A percentile compares a stretch with the other conserved stretches of the same genome.
phyloP scores from a whole-genome alignment of 768 basidiomycete genomes.

The Trametes meyenii region DNA sequence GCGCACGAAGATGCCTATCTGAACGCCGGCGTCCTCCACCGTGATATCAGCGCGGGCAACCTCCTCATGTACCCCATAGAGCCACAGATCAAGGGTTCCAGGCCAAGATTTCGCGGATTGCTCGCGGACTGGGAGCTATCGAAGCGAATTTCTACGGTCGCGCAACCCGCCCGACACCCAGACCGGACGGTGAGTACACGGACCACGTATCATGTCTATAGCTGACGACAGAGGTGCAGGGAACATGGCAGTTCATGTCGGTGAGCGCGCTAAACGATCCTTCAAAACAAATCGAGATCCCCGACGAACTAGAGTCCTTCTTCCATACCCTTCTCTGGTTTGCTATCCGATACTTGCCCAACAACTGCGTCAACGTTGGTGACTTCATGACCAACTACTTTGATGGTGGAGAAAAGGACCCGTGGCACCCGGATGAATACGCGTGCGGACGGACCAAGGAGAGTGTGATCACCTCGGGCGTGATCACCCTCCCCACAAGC shows the following conservation, averaged over 20 bases:
- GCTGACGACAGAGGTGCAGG: conserved; percentile 2
- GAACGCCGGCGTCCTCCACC: not conserved
- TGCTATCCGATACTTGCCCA: conserved; percentile 5
- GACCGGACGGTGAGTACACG: conserved; percentile 2
- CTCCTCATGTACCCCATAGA: conserved; percentile 1
- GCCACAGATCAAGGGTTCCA: not conserved
- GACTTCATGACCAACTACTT: conserved; percentile 4
- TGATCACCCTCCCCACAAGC: too few relatives aligned
- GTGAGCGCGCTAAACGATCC: conserved; percentile 7
- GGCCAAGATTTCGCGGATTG: not conserved
- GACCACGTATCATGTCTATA: too few relatives aligned
- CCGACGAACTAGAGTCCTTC: conserved; percentile 28
- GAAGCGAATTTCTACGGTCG: not conserved
- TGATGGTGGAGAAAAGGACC: not conserved
- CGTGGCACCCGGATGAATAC: not conserved
- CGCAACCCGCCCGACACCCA: not conserved
- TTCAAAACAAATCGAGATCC: not conserved
- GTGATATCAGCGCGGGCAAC: conserved; percentile 20
- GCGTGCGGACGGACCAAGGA: too few relatives aligned
- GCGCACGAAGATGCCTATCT: conserved; percentile 13
- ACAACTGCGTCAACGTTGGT: not conserved
- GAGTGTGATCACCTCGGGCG: too few relatives aligned
- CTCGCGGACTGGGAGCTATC: conserved; percentile 15
- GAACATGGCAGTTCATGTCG: conserved; percentile 29
- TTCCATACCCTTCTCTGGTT: conserved; percentile 15